Conservation (phyloP, 2,329 filamentous ascomycete species). For the Curvularia eragrostidis region DNA sequence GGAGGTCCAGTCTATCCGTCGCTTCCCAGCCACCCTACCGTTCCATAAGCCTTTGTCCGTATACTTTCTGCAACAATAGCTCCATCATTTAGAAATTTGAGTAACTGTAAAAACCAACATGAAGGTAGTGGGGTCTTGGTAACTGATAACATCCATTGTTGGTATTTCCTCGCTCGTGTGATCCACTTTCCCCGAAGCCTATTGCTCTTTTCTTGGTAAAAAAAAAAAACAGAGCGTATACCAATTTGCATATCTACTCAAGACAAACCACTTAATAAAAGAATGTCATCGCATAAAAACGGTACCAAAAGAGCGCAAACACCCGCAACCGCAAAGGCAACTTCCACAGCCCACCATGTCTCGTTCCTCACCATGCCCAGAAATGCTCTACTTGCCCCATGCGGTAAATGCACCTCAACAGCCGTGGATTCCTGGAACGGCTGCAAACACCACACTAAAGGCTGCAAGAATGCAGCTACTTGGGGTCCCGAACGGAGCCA, state of each 20-base stretch:
- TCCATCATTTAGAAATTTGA: background rate
- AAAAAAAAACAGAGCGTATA: background rate
- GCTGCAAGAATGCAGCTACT: slow-evolving; percentile 22
- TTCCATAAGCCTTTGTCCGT: background rate
- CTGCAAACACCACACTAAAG: slow-evolving; percentile 40
- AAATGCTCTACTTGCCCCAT: slow-evolving; percentile 26
- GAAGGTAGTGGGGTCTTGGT: background rate
- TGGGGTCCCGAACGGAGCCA: slow-evolving; percentile 24
- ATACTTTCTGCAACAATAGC: background rate
- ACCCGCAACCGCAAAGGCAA: background rate
- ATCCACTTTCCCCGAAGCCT: background rate
- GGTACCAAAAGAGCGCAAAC: background rate
- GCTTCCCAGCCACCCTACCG: background rate
- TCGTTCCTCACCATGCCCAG: background rate
- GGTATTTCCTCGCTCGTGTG: background rate
- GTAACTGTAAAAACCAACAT: background rate
- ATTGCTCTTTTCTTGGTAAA: background rate
- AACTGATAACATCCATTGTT: background rate
- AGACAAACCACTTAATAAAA: background rate
- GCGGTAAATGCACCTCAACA: slow-evolving; percentile 21
- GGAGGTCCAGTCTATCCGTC: background rate
- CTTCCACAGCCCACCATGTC: background rate
- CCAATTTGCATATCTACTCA: background rate
- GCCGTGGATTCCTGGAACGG: slow-evolving; percentile 44
- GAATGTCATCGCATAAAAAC: background rate